A percentile compares a stretch with the other conserved stretches of the same genome.
These are phyloP conservation scores for Vaccinium macrocarpon DNA, from an alignment of 148 eudicot species.

Conservation along the genomic window DNA sequence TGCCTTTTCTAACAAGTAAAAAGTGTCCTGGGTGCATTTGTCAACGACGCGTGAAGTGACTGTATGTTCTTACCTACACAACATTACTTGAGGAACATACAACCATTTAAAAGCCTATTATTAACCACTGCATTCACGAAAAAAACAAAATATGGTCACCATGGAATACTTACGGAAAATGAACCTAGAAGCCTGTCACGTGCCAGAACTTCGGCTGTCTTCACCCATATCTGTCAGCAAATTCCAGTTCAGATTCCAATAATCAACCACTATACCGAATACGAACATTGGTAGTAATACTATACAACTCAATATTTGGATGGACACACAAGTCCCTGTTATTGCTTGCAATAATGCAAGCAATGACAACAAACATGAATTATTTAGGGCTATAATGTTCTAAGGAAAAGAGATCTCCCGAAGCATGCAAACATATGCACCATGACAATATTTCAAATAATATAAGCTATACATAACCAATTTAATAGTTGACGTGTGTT, in stretches of 20 bases:
- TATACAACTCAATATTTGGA: background rate
- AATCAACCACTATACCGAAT: background rate
- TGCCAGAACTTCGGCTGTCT: conserved; percentile 89
- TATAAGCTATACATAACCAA: background rate
- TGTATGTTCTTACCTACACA: background rate
- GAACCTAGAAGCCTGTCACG: conserved; percentile 95
- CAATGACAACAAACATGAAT: background rate
- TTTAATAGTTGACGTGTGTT: background rate
- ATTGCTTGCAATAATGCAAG: background rate
- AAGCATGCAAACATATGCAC: background rate
- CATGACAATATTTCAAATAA: background rate
- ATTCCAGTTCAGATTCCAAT: conserved; percentile 13
- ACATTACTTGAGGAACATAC: background rate
- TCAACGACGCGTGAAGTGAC: background rate
- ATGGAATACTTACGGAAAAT: conserved; percentile 53
- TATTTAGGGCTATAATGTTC: background rate
- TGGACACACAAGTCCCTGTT: background rate
- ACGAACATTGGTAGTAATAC: background rate
- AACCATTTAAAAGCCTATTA: background rate
- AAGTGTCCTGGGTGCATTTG: background rate
- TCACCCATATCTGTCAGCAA: conserved; percentile 82
- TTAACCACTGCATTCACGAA: background rate
- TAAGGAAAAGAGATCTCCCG: background rate
- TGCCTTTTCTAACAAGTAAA: background rate
- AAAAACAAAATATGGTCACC: conserved; percentile 1